phyloP scores from a whole-genome alignment of 1,284 basidiomycete genomes.

The Ustilago cynodontis region DNA sequence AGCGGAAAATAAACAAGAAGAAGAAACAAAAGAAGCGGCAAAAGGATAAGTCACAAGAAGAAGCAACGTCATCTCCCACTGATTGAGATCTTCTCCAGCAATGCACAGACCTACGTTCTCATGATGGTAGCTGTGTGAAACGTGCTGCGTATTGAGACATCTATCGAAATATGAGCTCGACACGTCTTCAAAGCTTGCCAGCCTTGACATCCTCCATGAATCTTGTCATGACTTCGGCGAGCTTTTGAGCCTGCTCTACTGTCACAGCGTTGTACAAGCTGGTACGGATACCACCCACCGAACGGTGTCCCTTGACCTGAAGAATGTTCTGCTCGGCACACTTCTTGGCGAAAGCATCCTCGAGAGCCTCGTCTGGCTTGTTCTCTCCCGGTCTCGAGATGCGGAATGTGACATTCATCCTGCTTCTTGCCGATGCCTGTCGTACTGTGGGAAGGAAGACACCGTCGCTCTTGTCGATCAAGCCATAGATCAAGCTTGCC shows the following conservation, averaged over 20 bases:
- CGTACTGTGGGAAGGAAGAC: conserved; percentile 59
- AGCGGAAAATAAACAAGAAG: conserved; percentile 54
- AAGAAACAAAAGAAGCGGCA: conserved; percentile 56
- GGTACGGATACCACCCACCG: conserved; percentile 78
- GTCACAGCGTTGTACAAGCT: conserved; percentile 96
- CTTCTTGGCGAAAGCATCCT: conserved; percentile 58
- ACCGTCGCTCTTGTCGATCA: conserved; percentile 54
- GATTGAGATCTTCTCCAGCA: background rate
- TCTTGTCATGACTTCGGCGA: conserved; percentile 73
- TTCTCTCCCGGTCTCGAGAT: conserved; percentile 45
- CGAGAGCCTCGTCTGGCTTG: conserved; percentile 57
- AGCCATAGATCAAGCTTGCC: conserved; percentile 56
- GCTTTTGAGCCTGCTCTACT: conserved; percentile 77
- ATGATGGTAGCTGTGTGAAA: background rate
- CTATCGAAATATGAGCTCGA: too few species aligned
- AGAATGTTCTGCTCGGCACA: conserved; percentile 58
- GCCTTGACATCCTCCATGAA: conserved; percentile 64
- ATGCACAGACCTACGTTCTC: background rate
- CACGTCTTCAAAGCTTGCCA: conserved; percentile 38
- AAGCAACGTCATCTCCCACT: background rate
- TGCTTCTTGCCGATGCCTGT: conserved; percentile 58
- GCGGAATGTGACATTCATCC: conserved; percentile 69
- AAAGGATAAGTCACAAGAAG: conserved; percentile 21
- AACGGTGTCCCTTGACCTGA: conserved; percentile 63
- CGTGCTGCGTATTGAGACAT: background rate